Evolutionary conservation across 345 rosid species (phyloP), one percentile per base, ranked within the genome.

Genomic region (Salix koriyanagi): DNA sequence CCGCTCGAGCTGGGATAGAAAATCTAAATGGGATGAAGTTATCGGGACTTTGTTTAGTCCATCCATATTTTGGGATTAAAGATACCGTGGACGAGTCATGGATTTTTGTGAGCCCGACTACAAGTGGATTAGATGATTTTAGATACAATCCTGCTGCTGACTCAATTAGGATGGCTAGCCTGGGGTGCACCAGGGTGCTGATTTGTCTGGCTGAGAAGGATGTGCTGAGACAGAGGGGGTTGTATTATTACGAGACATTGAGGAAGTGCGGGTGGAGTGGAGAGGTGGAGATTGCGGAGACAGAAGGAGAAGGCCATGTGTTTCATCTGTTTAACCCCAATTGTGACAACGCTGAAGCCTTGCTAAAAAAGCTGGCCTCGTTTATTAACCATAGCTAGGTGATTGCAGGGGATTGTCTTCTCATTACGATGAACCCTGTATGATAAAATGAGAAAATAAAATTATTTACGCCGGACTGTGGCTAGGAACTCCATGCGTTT

Each of bases 1-100:
- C 41, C 11, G 32, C 21, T 21, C 58, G 32, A 28, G 23, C 46
- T 16, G 70, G 77, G 21, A 18, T 18, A 56, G 62, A 79, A 12
- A 75, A 30, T 23, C 30, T 73, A 15, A 15, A 13, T 3, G 79
- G 77, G 12, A 36, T 77, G 30, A 73, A 74, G 18, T 7, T 85
- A 6, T 4, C 2, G n/a, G 90, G 85, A 9, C 60, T 80, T 8
- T 60, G 80, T 18, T 28, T 87, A 72, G 54, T 85, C 16, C 85
- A 87, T 26, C 85, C 90, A 25, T 83, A 75, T 56, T 85, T 83
- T 36, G 75, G 86, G 75, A 78, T 82, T 41, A 77, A 67, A 13
- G 81, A 82, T 32, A 60, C 73, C 14, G 48, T 28, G 5, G 79
- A 11, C 3, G 68, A 83, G 41, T 69, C 44, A 4, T 81, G 88